Percentiles rank a stretch among this genome's conserved stretches.
Evolutionary conservation across 1,284 basidiomycete genomes (phyloP).

Genomic region (Ceratobasidium sp.): DNA sequence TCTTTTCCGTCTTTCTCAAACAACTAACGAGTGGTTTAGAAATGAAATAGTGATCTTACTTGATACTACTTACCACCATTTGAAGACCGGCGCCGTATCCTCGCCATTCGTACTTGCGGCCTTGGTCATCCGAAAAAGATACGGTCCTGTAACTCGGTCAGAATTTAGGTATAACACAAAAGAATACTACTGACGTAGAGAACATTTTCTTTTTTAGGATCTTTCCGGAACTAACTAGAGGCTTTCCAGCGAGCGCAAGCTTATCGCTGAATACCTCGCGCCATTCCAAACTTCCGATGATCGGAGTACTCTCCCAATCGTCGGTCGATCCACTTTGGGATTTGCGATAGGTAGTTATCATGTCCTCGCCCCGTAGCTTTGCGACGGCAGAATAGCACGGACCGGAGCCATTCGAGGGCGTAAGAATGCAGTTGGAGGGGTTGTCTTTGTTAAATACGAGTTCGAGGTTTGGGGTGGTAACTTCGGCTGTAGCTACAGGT

Average conservation of each 20-base stretch:
- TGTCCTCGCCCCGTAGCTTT: neutral
- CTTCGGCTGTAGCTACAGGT: neutral
- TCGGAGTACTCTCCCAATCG: slow-evolving; percentile 29
- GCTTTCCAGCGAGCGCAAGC: slow-evolving; percentile 2
- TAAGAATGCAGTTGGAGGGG: slow-evolving; percentile 31
- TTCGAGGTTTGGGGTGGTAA: slow-evolving; percentile 15
- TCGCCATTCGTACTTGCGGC: slow-evolving; percentile 47
- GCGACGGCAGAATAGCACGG: slow-evolving; percentile 19
- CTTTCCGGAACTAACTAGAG: neutral
- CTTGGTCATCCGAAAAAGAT: slow-evolving; percentile 47
- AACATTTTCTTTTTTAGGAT: slow-evolving; percentile 23
- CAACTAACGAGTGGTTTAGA: neutral
- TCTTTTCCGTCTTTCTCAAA: slow-evolving; percentile 22
- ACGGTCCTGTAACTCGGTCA: slow-evolving; percentile 17
- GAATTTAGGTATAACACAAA: neutral
- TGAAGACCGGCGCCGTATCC: slow-evolving; percentile 46
- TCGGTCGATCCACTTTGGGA: slow-evolving; percentile 14
- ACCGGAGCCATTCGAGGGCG: slow-evolving; percentile 4
- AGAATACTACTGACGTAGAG: neutral
- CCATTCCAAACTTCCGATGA: slow-evolving; percentile 26
- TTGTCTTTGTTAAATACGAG: slow-evolving; percentile 41
- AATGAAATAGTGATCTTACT: neutral
- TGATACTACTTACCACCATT: slow-evolving; percentile 35
- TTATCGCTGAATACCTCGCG: slow-evolving; percentile 36
- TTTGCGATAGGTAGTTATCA: slow-evolving; percentile 37